Percentiles rank a stretch among this genome's conserved stretches.
These are phyloP conservation scores for Hypoxylon rubiginosum DNA, from an alignment of 2,329 filamentous ascomycete genomes.

Conservation along the genomic window DNA sequence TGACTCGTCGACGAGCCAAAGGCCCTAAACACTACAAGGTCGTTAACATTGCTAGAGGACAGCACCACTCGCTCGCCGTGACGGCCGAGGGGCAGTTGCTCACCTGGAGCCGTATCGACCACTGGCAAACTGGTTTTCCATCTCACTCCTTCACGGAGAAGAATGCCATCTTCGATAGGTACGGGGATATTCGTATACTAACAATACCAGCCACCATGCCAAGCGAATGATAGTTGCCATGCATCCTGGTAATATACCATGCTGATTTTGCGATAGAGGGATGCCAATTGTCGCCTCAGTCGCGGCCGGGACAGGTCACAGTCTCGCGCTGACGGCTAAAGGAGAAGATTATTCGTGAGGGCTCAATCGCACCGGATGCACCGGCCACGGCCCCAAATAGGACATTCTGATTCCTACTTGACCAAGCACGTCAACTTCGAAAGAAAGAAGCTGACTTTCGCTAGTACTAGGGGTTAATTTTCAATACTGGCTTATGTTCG, in stretches of 20 bases:
- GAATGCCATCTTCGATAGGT: constrained; percentile 72
- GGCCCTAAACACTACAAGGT: constrained; percentile 68
- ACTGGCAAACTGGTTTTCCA: constrained; percentile 68
- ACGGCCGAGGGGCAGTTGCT: constrained; percentile 69
- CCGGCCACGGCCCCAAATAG: constrained; percentile 78
- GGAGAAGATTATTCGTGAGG: constrained; percentile 85
- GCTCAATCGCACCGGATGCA: constrained; percentile 84
- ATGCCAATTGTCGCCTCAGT: constrained; percentile 39
- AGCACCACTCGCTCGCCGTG: constrained; percentile 79
- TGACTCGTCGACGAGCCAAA: constrained; percentile 67
- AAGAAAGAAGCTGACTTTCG: constrained; percentile 2
- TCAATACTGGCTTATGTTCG: constrained; percentile 5
- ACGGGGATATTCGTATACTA: constrained; percentile 75
- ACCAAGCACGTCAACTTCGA: neutral
- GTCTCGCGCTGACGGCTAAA: constrained; percentile 76
- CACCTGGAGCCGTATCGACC: constrained; percentile 71
- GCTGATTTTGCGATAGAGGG: constrained; percentile 4
- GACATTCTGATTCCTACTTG: constrained; percentile 64
- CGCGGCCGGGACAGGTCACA: constrained; percentile 78
- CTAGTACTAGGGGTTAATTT: constrained; percentile 2
- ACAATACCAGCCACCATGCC: constrained; percentile 54
- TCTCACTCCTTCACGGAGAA: constrained; percentile 64
- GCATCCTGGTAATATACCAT: neutral
- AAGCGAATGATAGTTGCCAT: constrained; percentile 35
- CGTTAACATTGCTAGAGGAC: constrained; percentile 65